These are phyloP conservation scores for Venturia effusa DNA, from an alignment of 2,329 filamentous ascomycete species.

Conservation along the genomic window DNA sequence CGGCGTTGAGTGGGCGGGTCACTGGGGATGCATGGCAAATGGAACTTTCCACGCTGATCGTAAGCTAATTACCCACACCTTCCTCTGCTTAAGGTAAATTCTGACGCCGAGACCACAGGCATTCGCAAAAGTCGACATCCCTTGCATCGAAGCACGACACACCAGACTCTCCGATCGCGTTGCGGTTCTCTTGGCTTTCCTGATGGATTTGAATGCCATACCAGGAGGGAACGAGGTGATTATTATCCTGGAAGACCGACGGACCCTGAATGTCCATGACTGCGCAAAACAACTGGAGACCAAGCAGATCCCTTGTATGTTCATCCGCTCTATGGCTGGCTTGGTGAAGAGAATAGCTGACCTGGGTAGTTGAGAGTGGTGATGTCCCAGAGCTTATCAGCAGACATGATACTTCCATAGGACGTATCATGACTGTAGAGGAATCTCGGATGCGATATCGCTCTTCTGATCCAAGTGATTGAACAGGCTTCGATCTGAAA, in stretches of 20 bases:
- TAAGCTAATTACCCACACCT: not conserved
- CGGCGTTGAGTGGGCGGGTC: not conserved
- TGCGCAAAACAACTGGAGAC: not conserved
- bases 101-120: not conserved
- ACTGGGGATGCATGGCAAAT: not conserved
- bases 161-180: not conserved
- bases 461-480: no score
- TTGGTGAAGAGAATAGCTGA: not conserved
- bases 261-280: not conserved
- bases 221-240: not conserved
- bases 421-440: not conserved
- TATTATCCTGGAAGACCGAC: not conserved
- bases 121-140: not conserved
- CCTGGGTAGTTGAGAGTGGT: not conserved
- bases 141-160: not conserved
- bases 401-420: not conserved
- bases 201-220: not conserved
- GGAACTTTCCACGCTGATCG: not conserved
- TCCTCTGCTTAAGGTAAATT: not conserved
- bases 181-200: not conserved
- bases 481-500: no score
- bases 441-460: not conserved
- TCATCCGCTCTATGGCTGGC: not conserved
- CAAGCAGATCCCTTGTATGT: not conserved
- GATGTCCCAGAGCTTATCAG: not conserved